Evolutionary conservation across 2,329 filamentous ascomycete genomes (phyloP).

Genomic region (Ceratocystis papillata): DNA sequence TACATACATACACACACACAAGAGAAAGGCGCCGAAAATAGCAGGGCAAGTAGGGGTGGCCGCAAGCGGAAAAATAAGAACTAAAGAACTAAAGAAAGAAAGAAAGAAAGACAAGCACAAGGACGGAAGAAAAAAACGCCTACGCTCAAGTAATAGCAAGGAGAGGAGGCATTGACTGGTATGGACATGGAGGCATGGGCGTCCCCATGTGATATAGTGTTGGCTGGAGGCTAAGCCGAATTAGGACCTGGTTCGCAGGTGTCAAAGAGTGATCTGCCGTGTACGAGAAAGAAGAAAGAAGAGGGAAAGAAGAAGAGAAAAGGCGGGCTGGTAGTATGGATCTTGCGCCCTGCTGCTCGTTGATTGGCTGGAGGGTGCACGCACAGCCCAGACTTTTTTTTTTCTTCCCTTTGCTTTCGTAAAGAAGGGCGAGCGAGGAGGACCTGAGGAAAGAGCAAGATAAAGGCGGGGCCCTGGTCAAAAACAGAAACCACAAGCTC

Average conservation of each 20-base stretch:
- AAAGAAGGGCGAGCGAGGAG: not conserved
- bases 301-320: conserved; percentile 1
- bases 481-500: not conserved
- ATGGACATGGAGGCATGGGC: too few species aligned
- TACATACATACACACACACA: not conserved
- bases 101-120: not conserved
- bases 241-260: not conserved
- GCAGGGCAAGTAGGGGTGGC: not conserved
- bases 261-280: conserved; percentile 8
- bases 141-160: not conserved
- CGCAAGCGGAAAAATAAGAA: not conserved
- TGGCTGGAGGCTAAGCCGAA: not conserved
- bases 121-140: not conserved
- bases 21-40: conserved; percentile 8
- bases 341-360: not conserved
- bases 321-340: conserved; percentile 1
- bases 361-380: conserved; percentile 4
- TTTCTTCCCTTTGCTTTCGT: not conserved
- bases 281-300: not conserved
- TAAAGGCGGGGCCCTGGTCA: not conserved
- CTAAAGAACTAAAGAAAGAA: not conserved
- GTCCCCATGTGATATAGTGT: not conserved
- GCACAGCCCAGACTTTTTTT: conserved; percentile 3
- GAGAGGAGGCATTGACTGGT: too few species aligned
- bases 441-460: not conserved